Conservation (phyloP, 1,284 basidiomycete genomes). For the Sphaerobolus stellatus region DNA sequence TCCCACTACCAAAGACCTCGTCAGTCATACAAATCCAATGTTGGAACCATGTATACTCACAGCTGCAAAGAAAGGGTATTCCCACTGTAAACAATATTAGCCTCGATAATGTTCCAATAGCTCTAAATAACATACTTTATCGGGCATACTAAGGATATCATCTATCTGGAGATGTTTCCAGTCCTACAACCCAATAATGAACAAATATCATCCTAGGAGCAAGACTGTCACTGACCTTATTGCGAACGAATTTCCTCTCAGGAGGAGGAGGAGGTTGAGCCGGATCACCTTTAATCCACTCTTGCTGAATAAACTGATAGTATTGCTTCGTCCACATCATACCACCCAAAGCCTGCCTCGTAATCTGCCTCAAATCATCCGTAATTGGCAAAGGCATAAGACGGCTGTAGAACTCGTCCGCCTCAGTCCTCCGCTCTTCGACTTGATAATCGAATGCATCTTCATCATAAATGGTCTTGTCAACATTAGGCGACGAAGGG, state of each 20-base stretch:
- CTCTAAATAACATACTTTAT: conserved; percentile 61
- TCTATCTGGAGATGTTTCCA: conserved; percentile 96
- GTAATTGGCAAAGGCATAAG: conserved; percentile 81
- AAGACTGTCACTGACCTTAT: conserved; percentile 53
- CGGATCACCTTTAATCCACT: conserved; percentile 95
- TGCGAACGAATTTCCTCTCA: conserved; percentile 83
- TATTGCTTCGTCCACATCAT: conserved; percentile 99
- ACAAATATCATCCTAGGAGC: conserved; percentile 3
- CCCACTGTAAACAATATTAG: conserved; percentile 63
- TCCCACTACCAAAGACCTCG: conserved; percentile 57
- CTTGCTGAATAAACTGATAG: conserved; percentile 94
- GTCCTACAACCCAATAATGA: conserved; percentile 47
- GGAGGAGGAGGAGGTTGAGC: conserved; percentile 93
- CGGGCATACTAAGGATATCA: conserved; percentile 97
- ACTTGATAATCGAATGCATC: conserved; percentile 85
- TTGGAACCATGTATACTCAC: conserved; percentile 23
- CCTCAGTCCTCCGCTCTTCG: conserved; percentile 87
- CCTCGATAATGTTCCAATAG: background rate
- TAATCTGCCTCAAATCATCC: conserved; percentile 93
- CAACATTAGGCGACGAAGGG: conserved; percentile 69
- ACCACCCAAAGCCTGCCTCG: conserved; percentile 96
- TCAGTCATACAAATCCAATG: conserved; percentile 13
- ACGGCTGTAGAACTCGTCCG: conserved; percentile 91
- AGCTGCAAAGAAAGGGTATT: conserved; percentile 95
- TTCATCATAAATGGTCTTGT: conserved; percentile 84